Conservation (phyloP, 2,329 filamentous ascomycete genomes). For the Capronia epimyces region DNA sequence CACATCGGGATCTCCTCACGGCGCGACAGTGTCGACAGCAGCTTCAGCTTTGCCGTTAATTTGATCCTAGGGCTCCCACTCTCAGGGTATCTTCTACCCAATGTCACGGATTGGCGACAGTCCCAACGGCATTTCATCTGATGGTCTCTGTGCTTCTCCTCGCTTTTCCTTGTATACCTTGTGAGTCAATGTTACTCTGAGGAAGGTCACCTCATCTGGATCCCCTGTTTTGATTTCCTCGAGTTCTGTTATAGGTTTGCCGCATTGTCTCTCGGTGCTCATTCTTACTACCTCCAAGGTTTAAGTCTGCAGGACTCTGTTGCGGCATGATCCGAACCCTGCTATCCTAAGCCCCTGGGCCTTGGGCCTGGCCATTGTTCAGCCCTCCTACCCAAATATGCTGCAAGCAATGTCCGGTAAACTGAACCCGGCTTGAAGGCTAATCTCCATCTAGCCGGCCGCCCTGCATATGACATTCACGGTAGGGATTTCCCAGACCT, state of each 20-base stretch:
- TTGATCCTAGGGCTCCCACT: too few relatives aligned
- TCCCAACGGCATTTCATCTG: constrained; percentile 8
- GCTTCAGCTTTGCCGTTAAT: too few relatives aligned
- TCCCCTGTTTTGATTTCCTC: too few relatives aligned
- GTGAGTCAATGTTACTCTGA: background rate
- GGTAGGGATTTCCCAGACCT: constrained; percentile 54
- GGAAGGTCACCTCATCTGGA: background rate
- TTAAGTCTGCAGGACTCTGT: too few relatives aligned
- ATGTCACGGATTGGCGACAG: constrained; percentile 11
- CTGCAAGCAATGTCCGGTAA: constrained; percentile 35
- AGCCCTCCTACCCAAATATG: constrained; percentile 38
- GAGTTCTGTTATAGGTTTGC: too few relatives aligned
- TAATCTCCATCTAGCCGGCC: constrained; percentile 62
- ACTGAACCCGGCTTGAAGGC: constrained; percentile 55
- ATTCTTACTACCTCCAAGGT: too few relatives aligned
- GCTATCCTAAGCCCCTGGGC: constrained; percentile 3
- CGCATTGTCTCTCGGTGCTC: too few relatives aligned
- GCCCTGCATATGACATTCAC: constrained; percentile 57
- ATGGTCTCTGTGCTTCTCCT: constrained; percentile 5
- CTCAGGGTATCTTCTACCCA: too few relatives aligned
- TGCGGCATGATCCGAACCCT: constrained; percentile 4
- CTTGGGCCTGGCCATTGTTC: constrained; percentile 3
- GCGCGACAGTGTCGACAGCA: too few relatives aligned
- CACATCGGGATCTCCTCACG: too few relatives aligned
- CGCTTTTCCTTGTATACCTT: constrained; percentile 2